These are phyloP conservation scores for Saprolegnia diclina DNA, from an alignment of 352 stramenopile species.

Conservation along the genomic window DNA sequence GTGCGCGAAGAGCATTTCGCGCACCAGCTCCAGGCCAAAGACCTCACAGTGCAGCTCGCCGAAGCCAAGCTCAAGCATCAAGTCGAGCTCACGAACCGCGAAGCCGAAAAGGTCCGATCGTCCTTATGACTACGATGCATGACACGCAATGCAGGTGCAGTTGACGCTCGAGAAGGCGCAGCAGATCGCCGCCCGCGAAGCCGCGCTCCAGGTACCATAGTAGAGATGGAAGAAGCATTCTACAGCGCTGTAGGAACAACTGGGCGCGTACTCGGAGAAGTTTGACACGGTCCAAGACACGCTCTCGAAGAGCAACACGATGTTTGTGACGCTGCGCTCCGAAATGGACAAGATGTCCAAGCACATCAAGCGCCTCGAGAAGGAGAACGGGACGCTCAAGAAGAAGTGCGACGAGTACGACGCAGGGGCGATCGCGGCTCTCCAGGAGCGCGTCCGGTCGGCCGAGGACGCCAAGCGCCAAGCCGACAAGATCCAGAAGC, in stretches of 20 bases:
- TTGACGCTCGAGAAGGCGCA: slow-evolving; percentile 79
- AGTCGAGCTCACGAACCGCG: slow-evolving; percentile 58
- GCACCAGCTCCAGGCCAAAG: slow-evolving; percentile 76
- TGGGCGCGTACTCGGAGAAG: slow-evolving; percentile 81
- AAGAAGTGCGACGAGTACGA: slow-evolving; percentile 83
- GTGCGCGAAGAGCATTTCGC: slow-evolving; percentile 78
- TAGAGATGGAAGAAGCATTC: too few species aligned
- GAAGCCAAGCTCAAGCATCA: slow-evolving; percentile 80
- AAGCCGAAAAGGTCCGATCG: slow-evolving; percentile 44
- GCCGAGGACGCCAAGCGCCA: slow-evolving; percentile 60
- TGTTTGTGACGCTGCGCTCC: slow-evolving; percentile 78
- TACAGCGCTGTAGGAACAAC: slow-evolving; percentile 43
- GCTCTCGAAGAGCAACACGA: slow-evolving; percentile 77
- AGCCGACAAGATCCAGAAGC: slow-evolving; percentile 76
- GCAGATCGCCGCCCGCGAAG: slow-evolving; percentile 69
- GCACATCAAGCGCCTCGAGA: slow-evolving; percentile 81
- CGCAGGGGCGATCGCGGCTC: slow-evolving; percentile 56
- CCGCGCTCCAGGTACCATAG: slow-evolving; percentile 60
- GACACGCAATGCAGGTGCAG: slow-evolving; percentile 30
- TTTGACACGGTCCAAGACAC: slow-evolving; percentile 82
- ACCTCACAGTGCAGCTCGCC: slow-evolving; percentile 68
- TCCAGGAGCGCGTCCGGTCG: slow-evolving; percentile 64
- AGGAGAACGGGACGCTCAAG: slow-evolving; percentile 69
- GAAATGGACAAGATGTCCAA: slow-evolving; percentile 88
- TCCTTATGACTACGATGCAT: not conserved